These are phyloP conservation scores for Colletotrichum sp. DNA, from an alignment of 2,329 filamentous ascomycete species.

Conservation along the genomic window DNA sequence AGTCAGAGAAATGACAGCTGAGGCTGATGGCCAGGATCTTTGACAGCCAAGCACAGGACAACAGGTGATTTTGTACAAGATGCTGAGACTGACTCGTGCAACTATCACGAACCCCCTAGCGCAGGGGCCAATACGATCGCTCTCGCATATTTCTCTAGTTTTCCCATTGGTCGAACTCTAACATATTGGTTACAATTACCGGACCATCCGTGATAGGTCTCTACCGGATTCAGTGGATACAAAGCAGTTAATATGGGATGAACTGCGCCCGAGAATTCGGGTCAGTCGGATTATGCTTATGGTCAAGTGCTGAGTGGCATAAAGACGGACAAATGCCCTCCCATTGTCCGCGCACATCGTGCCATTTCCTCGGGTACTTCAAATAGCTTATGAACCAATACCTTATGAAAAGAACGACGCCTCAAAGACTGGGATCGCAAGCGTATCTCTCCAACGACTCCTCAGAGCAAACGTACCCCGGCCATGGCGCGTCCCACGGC, in stretches of 20 bases:
- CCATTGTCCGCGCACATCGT: neutral
- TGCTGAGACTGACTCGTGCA: neutral
- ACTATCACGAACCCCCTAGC: neutral
- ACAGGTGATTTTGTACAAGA: neutral
- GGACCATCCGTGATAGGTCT: neutral
- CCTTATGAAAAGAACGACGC: neutral
- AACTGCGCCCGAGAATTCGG: neutral
- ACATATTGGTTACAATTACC: neutral
- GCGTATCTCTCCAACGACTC: neutral
- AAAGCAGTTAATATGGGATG: neutral
- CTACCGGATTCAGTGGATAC: neutral
- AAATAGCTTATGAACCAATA: neutral
- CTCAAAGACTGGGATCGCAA: constrained; percentile 16
- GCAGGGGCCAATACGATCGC: neutral
- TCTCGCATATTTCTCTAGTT: neutral
- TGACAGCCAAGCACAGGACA: neutral
- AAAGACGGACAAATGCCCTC: neutral
- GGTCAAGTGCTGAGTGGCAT: neutral
- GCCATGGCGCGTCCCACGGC: constrained; percentile 7
- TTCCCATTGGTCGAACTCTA: neutral
- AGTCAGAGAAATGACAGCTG: neutral
- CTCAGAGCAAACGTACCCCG: constrained; percentile 4
- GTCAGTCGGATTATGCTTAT: neutral
- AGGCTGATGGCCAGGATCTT: neutral
- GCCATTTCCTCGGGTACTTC: neutral